Evolutionary conservation across 495 filamentous ascomycete species (phyloP).

Genomic region (Penicillium lagena): DNA sequence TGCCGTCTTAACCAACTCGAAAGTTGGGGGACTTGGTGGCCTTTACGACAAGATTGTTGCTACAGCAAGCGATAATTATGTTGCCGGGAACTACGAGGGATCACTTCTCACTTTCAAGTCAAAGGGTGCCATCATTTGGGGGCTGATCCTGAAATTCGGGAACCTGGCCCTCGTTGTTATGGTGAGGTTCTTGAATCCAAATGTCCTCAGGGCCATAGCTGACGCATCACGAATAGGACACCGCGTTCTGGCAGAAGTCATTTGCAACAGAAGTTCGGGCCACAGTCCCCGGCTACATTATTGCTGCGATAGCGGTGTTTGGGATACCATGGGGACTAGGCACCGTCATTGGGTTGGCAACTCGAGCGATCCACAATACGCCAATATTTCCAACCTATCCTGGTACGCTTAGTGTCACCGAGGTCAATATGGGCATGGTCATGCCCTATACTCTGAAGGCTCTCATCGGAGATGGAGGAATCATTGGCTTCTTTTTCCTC

Average conservation of each 20-base stretch:
- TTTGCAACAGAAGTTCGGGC: conserved; percentile 37
- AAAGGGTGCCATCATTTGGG: conserved; percentile 44
- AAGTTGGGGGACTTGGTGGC: conserved; percentile 24
- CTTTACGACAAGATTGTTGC: conserved; percentile 32
- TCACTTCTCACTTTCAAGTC: conserved; percentile 46
- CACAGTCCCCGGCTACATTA: conserved; percentile 38
- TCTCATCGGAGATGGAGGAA: conserved; percentile 40
- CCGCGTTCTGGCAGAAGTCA: conserved; percentile 48
- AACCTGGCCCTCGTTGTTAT: conserved; percentile 46
- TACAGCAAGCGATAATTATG: conserved; percentile 27
- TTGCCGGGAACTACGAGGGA: conserved; percentile 40
- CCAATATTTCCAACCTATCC: conserved; percentile 49
- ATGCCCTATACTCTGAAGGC: conserved; percentile 44
- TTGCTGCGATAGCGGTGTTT: conserved; percentile 39
- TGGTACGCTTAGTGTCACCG: conserved; percentile 30
- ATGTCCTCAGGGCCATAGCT: neutral
- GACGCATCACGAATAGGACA: conserved; percentile 25
- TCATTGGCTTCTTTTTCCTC: conserved; percentile 43
- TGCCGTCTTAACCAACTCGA: conserved; percentile 22
- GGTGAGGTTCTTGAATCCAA: conserved; percentile 16
- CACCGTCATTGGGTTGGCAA: conserved; percentile 41
- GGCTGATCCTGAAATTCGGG: conserved; percentile 40
- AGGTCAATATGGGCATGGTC: conserved; percentile 39
- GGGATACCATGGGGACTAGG: conserved; percentile 45
- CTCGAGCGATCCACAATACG: conserved; percentile 39